Evolutionary conservation across 192 early-diverging fungal species (phyloP).

Genomic region (Backusella mclennaniae): DNA sequence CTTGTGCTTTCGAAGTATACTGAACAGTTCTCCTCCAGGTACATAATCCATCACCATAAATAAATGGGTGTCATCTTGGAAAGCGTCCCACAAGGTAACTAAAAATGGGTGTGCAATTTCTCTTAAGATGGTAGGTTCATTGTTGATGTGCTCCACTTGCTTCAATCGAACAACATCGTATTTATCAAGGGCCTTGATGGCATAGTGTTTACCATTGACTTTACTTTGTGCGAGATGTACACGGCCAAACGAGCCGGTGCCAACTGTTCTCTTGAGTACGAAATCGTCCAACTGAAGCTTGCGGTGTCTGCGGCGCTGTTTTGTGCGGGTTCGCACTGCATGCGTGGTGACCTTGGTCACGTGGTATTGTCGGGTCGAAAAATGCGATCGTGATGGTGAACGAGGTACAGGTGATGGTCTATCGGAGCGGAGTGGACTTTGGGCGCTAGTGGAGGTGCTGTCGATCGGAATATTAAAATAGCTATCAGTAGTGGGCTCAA

Average conservation of each 20-base stretch:
- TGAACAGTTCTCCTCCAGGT: conserved; percentile 87
- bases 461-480: neutral
- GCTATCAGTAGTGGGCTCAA: neutral
- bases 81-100: conserved; percentile 85
- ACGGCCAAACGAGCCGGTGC: conserved; percentile 93
- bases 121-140: conserved; percentile 87
- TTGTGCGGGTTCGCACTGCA: conserved; percentile 1
- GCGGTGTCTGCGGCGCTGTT: conserved; percentile 2
- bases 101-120: conserved; percentile 84
- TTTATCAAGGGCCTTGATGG: conserved; percentile 94
- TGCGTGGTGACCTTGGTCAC: neutral
- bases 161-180: conserved; percentile 85
- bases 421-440: neutral
- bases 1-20: conserved; percentile 67
- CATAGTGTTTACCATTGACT: conserved; percentile 78
- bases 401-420: neutral
- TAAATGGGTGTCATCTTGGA: conserved; percentile 84
- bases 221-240: conserved; percentile 87
- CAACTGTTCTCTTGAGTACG: conserved; percentile 80
- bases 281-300: conserved; percentile 66
- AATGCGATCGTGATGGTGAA: neutral
- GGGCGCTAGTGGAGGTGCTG: neutral
- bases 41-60: conserved; percentile 95
- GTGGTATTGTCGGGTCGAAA: neutral
- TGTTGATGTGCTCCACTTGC: conserved; percentile 96